Percentiles rank a stretch among this genome's conserved stretches.
phyloP scores from a whole-genome alignment of 2,329 filamentous ascomycete species.

The Neopestalotiopsis clavispora region DNA sequence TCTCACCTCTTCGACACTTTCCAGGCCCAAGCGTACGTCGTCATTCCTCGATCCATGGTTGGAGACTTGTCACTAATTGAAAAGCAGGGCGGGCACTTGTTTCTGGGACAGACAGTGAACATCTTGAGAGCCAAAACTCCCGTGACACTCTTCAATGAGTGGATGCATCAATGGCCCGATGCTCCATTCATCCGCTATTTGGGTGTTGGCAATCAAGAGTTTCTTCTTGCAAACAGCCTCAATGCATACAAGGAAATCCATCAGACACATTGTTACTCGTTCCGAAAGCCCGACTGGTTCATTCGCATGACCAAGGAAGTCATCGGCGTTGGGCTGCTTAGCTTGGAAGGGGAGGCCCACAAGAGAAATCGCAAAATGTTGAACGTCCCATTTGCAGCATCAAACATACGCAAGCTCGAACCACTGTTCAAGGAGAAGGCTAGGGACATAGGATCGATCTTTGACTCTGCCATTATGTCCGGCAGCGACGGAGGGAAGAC shows the following conservation, averaged over 20 bases:
- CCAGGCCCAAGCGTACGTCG: slow-evolving; percentile 24
- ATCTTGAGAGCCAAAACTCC: slow-evolving; percentile 22
- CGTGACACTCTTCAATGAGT: slow-evolving; percentile 25
- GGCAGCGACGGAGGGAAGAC: background rate
- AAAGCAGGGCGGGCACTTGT: slow-evolving; percentile 25
- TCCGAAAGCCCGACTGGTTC: slow-evolving; percentile 20
- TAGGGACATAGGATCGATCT: slow-evolving; percentile 28
- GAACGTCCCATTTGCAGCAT: slow-evolving; percentile 34
- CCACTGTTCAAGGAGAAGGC: slow-evolving; percentile 41
- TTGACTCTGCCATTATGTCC: slow-evolving; percentile 18
- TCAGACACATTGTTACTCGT: slow-evolving; percentile 30
- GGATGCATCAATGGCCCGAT: slow-evolving; percentile 29
- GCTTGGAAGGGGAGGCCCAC: slow-evolving; percentile 41
- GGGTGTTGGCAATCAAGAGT: slow-evolving; percentile 30
- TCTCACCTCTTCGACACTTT: slow-evolving; percentile 24
- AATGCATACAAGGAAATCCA: slow-evolving; percentile 31
- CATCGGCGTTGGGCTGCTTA: slow-evolving; percentile 37
- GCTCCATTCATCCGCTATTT: slow-evolving; percentile 34
- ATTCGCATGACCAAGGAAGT: slow-evolving; percentile 30
- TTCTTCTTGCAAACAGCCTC: slow-evolving; percentile 30
- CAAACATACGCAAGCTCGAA: slow-evolving; percentile 39
- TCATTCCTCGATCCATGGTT: background rate
- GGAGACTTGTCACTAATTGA: background rate
- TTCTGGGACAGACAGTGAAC: slow-evolving; percentile 27
- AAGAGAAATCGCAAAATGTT: slow-evolving; percentile 39